phyloP scores from a whole-genome alignment of 345 rosid genomes.

The Excoecaria agallocha region DNA sequence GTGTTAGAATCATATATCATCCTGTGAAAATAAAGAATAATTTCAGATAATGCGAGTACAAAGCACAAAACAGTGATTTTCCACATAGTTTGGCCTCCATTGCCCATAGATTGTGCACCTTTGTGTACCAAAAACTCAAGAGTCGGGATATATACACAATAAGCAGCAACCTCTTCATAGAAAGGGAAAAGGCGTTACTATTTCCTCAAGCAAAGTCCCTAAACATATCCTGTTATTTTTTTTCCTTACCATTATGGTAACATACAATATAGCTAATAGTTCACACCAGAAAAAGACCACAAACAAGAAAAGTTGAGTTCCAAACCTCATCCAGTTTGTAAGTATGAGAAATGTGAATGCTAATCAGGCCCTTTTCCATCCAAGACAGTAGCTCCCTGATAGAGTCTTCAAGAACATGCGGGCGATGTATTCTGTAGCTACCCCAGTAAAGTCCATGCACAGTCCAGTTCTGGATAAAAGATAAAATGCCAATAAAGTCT shows the following conservation, averaged over 20 bases:
- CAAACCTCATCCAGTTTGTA: constrained; percentile 67
- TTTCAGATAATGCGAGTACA: not conserved
- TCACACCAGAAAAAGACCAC: not conserved
- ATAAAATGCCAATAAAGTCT: not conserved
- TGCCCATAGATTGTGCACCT: not conserved
- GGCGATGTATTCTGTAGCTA: constrained; percentile 64
- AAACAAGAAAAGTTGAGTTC: constrained; percentile 6
- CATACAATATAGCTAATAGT: not conserved
- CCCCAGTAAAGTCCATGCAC: constrained; percentile 98
- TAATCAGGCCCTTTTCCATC: constrained; percentile 65
- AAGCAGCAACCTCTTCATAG: too few species aligned
- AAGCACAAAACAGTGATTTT: not conserved
- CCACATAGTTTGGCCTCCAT: not conserved
- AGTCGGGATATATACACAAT: too few species aligned
- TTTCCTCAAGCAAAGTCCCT: not conserved
- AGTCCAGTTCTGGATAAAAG: constrained; percentile 84
- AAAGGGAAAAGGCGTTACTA: not conserved
- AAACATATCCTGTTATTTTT: not conserved
- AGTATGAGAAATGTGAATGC: constrained; percentile 67
- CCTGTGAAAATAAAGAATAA: not conserved
- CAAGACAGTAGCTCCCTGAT: constrained; percentile 73
- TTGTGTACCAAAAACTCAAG: not conserved
- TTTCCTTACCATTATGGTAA: not conserved
- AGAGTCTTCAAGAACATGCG: constrained; percentile 65
- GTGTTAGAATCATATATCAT: not conserved